These are phyloP conservation scores for Arctium minus DNA, from an alignment of 129 eudicot genomes.

Conservation along the genomic window DNA sequence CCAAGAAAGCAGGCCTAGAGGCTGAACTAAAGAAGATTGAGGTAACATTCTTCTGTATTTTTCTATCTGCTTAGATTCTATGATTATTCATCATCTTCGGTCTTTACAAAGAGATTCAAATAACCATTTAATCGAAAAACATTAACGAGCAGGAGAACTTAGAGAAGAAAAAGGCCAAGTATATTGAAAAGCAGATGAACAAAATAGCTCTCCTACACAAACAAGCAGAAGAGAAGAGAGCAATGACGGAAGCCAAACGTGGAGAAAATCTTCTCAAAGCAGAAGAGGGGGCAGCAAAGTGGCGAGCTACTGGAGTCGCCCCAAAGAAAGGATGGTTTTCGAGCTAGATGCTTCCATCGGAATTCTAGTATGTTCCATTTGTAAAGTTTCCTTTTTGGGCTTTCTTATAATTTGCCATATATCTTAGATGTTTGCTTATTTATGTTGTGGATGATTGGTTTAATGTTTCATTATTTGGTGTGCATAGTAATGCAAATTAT, in stretches of 20 bases:
- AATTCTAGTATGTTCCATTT: slow-evolving; percentile 12
- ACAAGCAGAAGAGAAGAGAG: slow-evolving; percentile 82
- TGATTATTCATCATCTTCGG: not conserved
- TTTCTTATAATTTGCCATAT: not conserved
- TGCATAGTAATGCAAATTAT: slow-evolving; percentile 20
- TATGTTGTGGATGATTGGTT: slow-evolving; percentile 15
- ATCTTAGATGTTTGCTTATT: slow-evolving; percentile 25
- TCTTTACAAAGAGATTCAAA: not conserved
- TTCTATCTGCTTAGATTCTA: not conserved
- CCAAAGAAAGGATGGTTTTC: slow-evolving; percentile 80
- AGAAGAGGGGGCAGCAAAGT: slow-evolving; percentile 80
- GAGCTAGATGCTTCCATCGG: slow-evolving; percentile 18
- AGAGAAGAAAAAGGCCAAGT: slow-evolving; percentile 83
- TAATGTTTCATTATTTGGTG: slow-evolving; percentile 39
- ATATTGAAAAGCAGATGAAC: slow-evolving; percentile 70
- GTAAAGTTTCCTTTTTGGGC: slow-evolving; percentile 14
- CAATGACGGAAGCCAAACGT: slow-evolving; percentile 63
- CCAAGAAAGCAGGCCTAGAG: slow-evolving; percentile 78
- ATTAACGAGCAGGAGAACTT: slow-evolving; percentile 51
- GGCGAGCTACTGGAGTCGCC: slow-evolving; percentile 58
- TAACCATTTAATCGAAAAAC: not conserved
- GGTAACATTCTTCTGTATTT: slow-evolving; percentile 35
- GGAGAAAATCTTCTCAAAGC: slow-evolving; percentile 81
- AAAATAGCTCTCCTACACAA: slow-evolving; percentile 58
- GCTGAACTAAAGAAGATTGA: slow-evolving; percentile 76